Conservation (phyloP, 2,329 filamentous ascomycete genomes). For the Colletotrichum cuscutae region DNA sequence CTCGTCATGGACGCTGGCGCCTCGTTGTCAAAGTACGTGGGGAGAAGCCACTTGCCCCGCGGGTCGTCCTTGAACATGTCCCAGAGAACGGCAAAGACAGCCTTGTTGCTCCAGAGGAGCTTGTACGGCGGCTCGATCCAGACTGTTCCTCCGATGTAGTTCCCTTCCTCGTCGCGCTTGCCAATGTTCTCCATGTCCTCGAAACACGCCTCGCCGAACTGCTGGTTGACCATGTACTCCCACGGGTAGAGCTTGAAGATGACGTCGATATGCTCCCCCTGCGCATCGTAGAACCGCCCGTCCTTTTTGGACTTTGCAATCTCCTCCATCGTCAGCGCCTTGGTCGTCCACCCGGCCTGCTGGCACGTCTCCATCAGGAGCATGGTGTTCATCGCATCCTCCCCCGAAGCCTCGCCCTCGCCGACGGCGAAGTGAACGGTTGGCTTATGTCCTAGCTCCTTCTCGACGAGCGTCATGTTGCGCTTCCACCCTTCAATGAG, state of each 20-base stretch:
- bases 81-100: constrained; percentile 8
- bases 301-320: not conserved
- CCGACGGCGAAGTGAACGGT: not conserved
- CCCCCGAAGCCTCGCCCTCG: not conserved
- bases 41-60: constrained; percentile 7
- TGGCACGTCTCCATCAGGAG: constrained; percentile 20
- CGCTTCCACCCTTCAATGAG: constrained; percentile 10
- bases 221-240: not conserved
- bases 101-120: constrained; percentile 17
- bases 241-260: constrained; percentile 18
- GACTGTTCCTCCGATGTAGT: not conserved
- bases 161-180: not conserved
- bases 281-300: not conserved
- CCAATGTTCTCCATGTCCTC: constrained; percentile 7
- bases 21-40: constrained; percentile 5
- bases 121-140: constrained; percentile 23
- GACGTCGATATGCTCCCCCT: constrained; percentile 8
- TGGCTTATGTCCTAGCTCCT: constrained; percentile 1
- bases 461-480: not conserved
- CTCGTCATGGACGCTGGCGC: not conserved
- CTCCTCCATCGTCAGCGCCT: not conserved
- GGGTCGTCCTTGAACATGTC: constrained; percentile 15
- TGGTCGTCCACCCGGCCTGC: not conserved
- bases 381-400: constrained; percentile 1
- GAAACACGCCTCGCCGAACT: not conserved